phyloP scores from a whole-genome alignment of 2,329 filamentous ascomycete genomes.

The Ceratocystis diversiconidia region DNA sequence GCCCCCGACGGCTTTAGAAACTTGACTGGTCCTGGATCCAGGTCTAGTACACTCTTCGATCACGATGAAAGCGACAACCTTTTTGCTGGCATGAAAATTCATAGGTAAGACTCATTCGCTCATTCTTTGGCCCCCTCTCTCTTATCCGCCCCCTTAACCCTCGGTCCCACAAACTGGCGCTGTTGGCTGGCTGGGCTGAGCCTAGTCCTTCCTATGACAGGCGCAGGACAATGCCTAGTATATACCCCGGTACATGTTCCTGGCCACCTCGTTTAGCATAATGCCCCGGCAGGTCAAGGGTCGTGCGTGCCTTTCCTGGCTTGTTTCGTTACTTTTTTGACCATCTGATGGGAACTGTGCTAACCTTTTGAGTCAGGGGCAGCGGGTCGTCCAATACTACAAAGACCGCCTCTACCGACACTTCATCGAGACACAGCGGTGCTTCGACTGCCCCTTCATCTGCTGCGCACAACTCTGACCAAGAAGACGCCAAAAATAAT shows the following conservation, averaged over 20 bases:
- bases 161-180: slow-evolving; percentile 1
- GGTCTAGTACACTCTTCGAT: slow-evolving; percentile 27
- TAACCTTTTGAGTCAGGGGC: slow-evolving; percentile 19
- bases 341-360: slow-evolving; percentile 3
- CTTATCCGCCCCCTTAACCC: neutral
- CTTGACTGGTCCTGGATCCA: slow-evolving; percentile 30
- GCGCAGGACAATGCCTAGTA: slow-evolving; percentile 1
- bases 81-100: slow-evolving; percentile 41
- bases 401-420: slow-evolving; percentile 44
- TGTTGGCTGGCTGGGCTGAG: neutral
- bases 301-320: slow-evolving; percentile 8
- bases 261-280: slow-evolving; percentile 11
- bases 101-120: slow-evolving; percentile 35
- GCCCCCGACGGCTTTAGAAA: slow-evolving; percentile 35
- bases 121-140: slow-evolving; percentile 11
- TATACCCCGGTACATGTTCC: slow-evolving; percentile 11
- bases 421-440: slow-evolving; percentile 48
- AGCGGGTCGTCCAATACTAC: slow-evolving; percentile 45
- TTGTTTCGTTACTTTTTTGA: slow-evolving; percentile 10
- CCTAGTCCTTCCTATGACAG: slow-evolving; percentile 4
- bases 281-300: neutral
- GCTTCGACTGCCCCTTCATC: slow-evolving; percentile 48
- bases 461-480: slow-evolving; percentile 25
- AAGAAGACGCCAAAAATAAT: slow-evolving; percentile 10
- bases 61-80: slow-evolving; percentile 42